Base-by-base conservation (phyloP, 306 rosid species). In the Fragaria nilgerrensis region DNA sequence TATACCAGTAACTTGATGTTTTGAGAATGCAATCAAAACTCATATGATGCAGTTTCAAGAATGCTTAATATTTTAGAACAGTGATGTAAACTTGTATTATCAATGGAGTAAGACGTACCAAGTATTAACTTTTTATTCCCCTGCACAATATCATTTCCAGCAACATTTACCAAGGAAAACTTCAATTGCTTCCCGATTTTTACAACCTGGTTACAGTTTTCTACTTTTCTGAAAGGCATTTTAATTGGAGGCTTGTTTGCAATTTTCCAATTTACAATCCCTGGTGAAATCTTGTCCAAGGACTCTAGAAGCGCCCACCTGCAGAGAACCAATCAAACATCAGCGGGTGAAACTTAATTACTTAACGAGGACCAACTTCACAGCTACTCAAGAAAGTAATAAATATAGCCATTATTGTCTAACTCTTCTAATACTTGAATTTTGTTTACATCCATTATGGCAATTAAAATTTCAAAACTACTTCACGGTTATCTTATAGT, bases 221-320 rank as follows among this genome's bases (percentile, higher is more conserved):
- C 97, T n/a, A 95, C 97, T 90, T 95, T 95, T 83, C 84, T 95
- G 72, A 95, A 92, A 48, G 99, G 99, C 99, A 95, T 92, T 86
- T 92, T 92, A 45, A 95, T 92, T 5, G 99, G 99, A 80, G 99
- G 99, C 80, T 90, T 95, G 89, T 85, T 92, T 55, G 99, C 90
- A 79, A 84, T 82, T 88, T 95, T 95, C 99, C 99, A 95, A 81
- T 90, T 89, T 47, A 95, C 97, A 83, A 92, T 90, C 73, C 97
- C 97, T 4, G 97, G 97, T 19, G 97, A 92, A 59, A 92, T 87
- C 84, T 95, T 92, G 75, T 95, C 97, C 78, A 95, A 89, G 6
- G 93, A 89, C 87, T 95, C 97, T 20, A 95, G 79, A 76, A 95
- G 97, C 56, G 86, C 82, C 99, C 99, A 92, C 81, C 99, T 95